phyloP scores from a whole-genome alignment of 176 grass and related monocot genomes.

The Oryza australiensis region DNA sequence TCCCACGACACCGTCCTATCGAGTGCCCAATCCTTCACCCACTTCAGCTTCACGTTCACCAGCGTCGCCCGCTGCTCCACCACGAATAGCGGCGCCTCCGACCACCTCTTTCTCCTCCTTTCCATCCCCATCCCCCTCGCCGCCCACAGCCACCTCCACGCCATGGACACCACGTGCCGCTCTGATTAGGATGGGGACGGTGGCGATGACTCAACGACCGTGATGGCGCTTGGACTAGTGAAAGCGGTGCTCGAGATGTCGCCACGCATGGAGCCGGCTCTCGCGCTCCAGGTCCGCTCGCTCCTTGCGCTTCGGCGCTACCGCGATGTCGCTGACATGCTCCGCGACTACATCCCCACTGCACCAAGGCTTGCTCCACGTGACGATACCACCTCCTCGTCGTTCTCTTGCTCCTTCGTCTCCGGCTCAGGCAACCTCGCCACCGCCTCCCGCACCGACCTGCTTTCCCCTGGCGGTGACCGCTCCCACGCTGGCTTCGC shows the following conservation, averaged over 20 bases:
- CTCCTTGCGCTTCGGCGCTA: conserved; percentile 76
- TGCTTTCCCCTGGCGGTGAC: conserved; percentile 57
- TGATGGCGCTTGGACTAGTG: conserved; percentile 53
- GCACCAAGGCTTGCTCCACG: conserved; percentile 36
- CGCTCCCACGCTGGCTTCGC: conserved; percentile 30
- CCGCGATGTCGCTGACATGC: conserved; percentile 86
- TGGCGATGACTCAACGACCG: conserved; percentile 42
- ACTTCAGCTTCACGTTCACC: conserved; percentile 69
- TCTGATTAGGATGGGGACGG: background rate
- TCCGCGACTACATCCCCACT: conserved; percentile 86
- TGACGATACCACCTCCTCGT: conserved; percentile 20
- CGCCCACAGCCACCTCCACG: background rate
- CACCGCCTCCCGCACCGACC: conserved; percentile 36
- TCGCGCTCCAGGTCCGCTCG: conserved; percentile 70
- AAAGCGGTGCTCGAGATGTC: conserved; percentile 57
- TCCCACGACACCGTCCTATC: conserved; percentile 51
- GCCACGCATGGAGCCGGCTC: conserved; percentile 68
- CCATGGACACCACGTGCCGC: conserved; percentile 20
- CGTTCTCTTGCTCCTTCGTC: conserved; percentile 30
- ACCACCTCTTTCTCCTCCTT: conserved; percentile 31
- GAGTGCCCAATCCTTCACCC: conserved; percentile 66
- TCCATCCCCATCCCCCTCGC: conserved; percentile 19
- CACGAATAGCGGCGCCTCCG: conserved; percentile 23
- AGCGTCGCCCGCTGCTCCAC: conserved; percentile 56
- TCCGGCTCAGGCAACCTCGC: conserved; percentile 48